Base-by-base conservation (phyloP, 257 asterid genomes). In the Plectranthus barbatus region DNA sequence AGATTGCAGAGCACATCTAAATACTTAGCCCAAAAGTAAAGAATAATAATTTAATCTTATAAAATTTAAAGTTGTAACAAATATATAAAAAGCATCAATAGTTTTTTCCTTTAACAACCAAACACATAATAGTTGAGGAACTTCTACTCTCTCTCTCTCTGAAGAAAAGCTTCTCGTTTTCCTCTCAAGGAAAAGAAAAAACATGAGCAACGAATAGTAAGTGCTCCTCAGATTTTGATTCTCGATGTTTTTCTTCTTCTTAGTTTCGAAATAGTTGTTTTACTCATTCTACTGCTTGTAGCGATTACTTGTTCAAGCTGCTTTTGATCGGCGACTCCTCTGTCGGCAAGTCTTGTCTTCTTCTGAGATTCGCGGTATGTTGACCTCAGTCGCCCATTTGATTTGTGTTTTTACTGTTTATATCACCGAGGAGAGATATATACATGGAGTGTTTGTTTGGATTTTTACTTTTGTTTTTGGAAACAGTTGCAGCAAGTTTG, bases 331-430 rank as follows among this genome's bases (percentile, higher is more conserved):
- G 86, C 0, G 86, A 81, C 67, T 81, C 83, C 56, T 79, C 83
- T 51, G 86, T 81, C 69, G 86, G 86, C 64, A 81, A 81, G 75
- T 81, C 86, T 51, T 81, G 86, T 72, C 83, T 81, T 66, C 86
- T 81, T 68, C 83, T 81, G 56, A 62, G 86, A 77, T 81, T 81
- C 80, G 86, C 86, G 66, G 86, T 81, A 74, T n/a, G 76, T 45
- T 45, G 29, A 15, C 39, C 29, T 18, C 11, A 54, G 19, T 60
- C 37, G 29, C 67, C 19, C 20, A 13, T 51, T 51, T 19, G 47
- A 54, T 41, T 48, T 47, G 18, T 15, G 10, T 41, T 23, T n/a
- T 46, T 45, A 18, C 9, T 58, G 31, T 29, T 57, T 49, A 9
- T 65, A 11, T 56, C 23, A 18, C 39, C 54, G 46, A 11, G 41